phyloP scores from a whole-genome alignment of 176 grass and related monocot genomes.

The Olyra latifolia region DNA sequence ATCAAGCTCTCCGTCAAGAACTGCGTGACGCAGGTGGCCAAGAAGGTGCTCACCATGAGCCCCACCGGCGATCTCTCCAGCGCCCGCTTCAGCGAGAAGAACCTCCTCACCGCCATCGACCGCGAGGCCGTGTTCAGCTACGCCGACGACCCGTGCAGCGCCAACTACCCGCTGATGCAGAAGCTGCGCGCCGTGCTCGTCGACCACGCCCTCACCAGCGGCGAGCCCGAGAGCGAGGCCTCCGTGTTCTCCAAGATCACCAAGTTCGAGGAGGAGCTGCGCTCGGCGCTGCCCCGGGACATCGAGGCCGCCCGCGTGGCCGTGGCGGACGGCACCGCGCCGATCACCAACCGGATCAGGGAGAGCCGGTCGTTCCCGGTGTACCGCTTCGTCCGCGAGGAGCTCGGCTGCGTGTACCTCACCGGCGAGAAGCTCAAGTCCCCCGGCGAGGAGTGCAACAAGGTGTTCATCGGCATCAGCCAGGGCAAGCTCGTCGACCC shows the following conservation, averaged over 20 bases:
- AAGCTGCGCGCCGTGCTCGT: slow-evolving; percentile 83
- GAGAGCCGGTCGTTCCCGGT: slow-evolving; percentile 73
- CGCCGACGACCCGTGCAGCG: slow-evolving; percentile 71
- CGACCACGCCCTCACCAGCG: slow-evolving; percentile 61
- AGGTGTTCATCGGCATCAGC: slow-evolving; percentile 76
- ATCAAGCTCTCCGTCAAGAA: slow-evolving; percentile 67
- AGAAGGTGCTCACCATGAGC: slow-evolving; percentile 77
- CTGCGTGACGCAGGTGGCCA: slow-evolving; percentile 59
- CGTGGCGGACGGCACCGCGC: slow-evolving; percentile 50
- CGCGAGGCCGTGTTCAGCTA: slow-evolving; percentile 73
- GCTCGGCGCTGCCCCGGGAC: slow-evolving; percentile 54
- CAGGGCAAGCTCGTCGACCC: slow-evolving; percentile 78
- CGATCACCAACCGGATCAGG: slow-evolving; percentile 57
- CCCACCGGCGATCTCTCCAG: slow-evolving; percentile 56
- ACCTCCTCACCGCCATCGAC: slow-evolving; percentile 67
- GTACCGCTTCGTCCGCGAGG: slow-evolving; percentile 73
- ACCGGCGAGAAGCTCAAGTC: slow-evolving; percentile 83
- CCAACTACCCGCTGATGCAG: slow-evolving; percentile 61
- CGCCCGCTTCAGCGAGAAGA: slow-evolving; percentile 76
- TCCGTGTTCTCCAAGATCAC: slow-evolving; percentile 79
- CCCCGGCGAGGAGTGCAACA: slow-evolving; percentile 78
- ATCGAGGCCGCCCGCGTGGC: slow-evolving; percentile 64
- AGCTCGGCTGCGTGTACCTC: slow-evolving; percentile 71
- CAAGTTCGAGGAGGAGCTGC: slow-evolving; percentile 72
- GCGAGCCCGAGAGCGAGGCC: slow-evolving; percentile 52